Percentiles rank a stretch among this genome's conserved stretches.
phyloP scores from a whole-genome alignment of 352 stramenopile species.

The Pythium phragmitis region DNA sequence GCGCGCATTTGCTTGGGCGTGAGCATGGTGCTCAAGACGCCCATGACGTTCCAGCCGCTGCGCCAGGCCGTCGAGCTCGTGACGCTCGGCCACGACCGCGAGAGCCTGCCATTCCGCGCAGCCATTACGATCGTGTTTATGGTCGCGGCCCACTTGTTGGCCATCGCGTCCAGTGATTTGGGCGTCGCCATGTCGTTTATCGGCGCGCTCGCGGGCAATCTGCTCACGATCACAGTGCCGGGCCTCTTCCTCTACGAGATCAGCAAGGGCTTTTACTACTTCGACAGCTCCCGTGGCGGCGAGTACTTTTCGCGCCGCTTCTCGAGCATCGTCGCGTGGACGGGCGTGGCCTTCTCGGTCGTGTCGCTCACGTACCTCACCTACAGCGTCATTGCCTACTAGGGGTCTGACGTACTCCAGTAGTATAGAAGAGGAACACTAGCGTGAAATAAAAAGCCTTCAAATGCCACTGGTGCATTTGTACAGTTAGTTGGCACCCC shows the following conservation, averaged over 20 bases:
- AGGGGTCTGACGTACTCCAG: not conserved
- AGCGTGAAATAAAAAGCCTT: too few relatives aligned
- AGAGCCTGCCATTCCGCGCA: slow-evolving; percentile 68
- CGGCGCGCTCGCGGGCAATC: slow-evolving; percentile 65
- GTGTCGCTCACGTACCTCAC: slow-evolving; percentile 69
- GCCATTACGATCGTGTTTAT: slow-evolving; percentile 72
- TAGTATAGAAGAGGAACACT: not conserved
- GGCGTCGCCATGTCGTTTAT: slow-evolving; percentile 79
- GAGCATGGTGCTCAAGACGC: slow-evolving; percentile 82
- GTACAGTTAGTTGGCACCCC: slow-evolving; percentile 55
- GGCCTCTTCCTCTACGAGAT: slow-evolving; percentile 79
- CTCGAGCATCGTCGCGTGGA: slow-evolving; percentile 46
- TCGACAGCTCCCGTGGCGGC: slow-evolving; percentile 38
- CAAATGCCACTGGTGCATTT: not conserved
- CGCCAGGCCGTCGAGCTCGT: slow-evolving; percentile 73
- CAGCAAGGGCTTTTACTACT: slow-evolving; percentile 43
- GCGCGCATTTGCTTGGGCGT: slow-evolving; percentile 66
- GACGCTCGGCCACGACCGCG: slow-evolving; percentile 65
- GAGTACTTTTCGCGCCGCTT: slow-evolving; percentile 57
- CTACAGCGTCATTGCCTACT: slow-evolving; percentile 39
- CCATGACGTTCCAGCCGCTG: slow-evolving; percentile 85
- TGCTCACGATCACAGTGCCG: slow-evolving; percentile 69
- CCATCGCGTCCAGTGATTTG: slow-evolving; percentile 60
- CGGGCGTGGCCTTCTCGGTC: slow-evolving; percentile 52
- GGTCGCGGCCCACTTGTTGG: slow-evolving; percentile 56